These are phyloP conservation scores for Syzygium grande DNA, from an alignment of 345 rosid genomes.

Conservation along the genomic window DNA sequence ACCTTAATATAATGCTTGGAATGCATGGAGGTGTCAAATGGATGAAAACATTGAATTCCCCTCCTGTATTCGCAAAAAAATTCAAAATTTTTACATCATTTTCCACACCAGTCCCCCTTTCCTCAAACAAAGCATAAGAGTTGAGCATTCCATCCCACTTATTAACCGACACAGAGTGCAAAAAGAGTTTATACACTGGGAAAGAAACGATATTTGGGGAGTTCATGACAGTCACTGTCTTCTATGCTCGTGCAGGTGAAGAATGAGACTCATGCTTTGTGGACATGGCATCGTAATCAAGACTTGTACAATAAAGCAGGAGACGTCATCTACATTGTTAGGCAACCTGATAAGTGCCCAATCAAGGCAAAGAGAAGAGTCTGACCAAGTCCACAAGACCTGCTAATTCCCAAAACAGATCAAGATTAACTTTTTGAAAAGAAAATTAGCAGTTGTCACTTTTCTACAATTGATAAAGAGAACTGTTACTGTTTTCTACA, in stretches of 20 bases:
- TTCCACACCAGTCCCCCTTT: neutral
- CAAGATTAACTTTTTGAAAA: neutral
- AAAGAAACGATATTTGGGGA: neutral
- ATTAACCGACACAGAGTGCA: neutral
- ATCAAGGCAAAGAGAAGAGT: neutral
- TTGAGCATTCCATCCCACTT: neutral
- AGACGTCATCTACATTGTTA: slow-evolving; percentile 77
- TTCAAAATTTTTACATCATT: neutral
- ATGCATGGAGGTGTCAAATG: neutral
- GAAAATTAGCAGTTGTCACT: neutral
- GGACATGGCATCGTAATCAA: slow-evolving; percentile 93
- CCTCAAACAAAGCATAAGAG: neutral
- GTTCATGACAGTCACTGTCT: neutral
- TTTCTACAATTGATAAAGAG: neutral
- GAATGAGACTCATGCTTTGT: slow-evolving; percentile 78
- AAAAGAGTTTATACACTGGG: neutral
- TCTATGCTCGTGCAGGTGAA: slow-evolving; percentile 37
- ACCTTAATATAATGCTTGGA: neutral
- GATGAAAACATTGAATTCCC: neutral
- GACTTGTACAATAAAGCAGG: slow-evolving; percentile 41
- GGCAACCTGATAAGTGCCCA: slow-evolving; percentile 61
- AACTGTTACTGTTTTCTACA: neutral
- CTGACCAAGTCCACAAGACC: neutral
- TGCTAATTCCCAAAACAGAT: neutral
- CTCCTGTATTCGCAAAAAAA: neutral